Conservation (phyloP, 345 rosid genomes). For the Durio zibethinus region DNA sequence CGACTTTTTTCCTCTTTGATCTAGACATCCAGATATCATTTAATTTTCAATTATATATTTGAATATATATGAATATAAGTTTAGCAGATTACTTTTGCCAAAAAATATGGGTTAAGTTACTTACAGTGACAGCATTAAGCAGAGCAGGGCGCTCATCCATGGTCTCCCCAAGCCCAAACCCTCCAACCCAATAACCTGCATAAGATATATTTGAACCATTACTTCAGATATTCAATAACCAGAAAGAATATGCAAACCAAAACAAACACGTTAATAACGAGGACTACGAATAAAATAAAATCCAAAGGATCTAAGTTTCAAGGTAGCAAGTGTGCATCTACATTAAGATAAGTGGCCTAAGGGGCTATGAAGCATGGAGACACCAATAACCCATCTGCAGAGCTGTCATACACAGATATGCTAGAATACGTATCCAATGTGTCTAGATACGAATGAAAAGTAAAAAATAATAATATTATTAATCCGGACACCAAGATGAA, state of each 20-base stretch:
- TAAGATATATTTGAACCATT: constrained; percentile 8
- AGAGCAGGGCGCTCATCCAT: constrained; percentile 62
- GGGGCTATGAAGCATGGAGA: background rate
- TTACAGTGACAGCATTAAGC: constrained; percentile 54
- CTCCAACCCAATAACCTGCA: constrained; percentile 80
- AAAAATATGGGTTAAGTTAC: constrained; percentile 15
- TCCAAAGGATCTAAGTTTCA: background rate
- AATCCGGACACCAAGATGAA: background rate
- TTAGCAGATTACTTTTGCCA: background rate
- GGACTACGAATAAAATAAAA: background rate
- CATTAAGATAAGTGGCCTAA: background rate
- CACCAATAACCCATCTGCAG: background rate
- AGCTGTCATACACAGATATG: background rate
- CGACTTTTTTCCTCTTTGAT: background rate
- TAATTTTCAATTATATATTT: background rate
- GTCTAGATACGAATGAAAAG: background rate
- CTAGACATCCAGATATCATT: background rate
- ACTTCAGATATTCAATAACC: background rate
- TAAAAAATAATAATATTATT: background rate
- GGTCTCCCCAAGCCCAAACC: constrained; percentile 81
- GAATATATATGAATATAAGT: background rate
- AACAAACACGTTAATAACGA: background rate
- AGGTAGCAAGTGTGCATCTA: background rate
- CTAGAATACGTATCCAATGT: background rate
- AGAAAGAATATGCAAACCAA: background rate